Percentiles rank a stretch among this genome's conserved stretches.
Conservation (phyloP, 352 stramenopile genomes). For the Phytophthora ohioensis region DNA sequence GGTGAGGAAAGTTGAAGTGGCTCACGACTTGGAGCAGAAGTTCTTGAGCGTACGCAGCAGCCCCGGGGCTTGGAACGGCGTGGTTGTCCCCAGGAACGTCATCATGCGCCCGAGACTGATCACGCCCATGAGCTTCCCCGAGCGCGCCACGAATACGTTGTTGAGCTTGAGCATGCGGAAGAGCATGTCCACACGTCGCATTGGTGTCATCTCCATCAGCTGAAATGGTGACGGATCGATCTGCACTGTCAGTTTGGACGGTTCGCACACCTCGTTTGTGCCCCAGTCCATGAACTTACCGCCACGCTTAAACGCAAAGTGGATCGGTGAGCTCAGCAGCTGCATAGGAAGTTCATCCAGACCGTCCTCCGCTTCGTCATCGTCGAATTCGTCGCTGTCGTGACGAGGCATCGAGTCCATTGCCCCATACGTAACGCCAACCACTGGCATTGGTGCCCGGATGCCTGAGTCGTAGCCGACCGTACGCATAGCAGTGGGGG, state of each 20-base stretch:
- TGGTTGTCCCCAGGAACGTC: constrained; percentile 79
- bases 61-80: constrained; percentile 66
- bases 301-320: constrained; percentile 76
- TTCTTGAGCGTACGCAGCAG: constrained; percentile 57
- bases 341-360: constrained; percentile 32
- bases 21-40: constrained; percentile 29
- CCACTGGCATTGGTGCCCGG: constrained; percentile 18
- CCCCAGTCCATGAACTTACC: constrained; percentile 82
- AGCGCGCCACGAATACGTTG: constrained; percentile 88
- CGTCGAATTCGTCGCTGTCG: constrained; percentile 19
- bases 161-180: constrained; percentile 93
- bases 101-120: constrained; percentile 85
- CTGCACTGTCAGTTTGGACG: constrained; percentile 75
- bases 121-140: constrained; percentile 76
- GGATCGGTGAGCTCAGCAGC: constrained; percentile 63
- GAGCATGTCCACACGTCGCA: constrained; percentile 84
- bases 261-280: constrained; percentile 68
- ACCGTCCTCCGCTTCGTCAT: constrained; percentile 23
- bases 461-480: constrained; percentile 15
- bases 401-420: constrained; percentile 26
- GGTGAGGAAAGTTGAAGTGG: constrained; percentile 12
- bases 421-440: constrained; percentile 32
- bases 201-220: constrained; percentile 86
- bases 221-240: constrained; percentile 85
- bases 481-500: constrained; percentile 22